phyloP scores from a whole-genome alignment of 176 grass and related monocot genomes.

The Carex pumila region DNA sequence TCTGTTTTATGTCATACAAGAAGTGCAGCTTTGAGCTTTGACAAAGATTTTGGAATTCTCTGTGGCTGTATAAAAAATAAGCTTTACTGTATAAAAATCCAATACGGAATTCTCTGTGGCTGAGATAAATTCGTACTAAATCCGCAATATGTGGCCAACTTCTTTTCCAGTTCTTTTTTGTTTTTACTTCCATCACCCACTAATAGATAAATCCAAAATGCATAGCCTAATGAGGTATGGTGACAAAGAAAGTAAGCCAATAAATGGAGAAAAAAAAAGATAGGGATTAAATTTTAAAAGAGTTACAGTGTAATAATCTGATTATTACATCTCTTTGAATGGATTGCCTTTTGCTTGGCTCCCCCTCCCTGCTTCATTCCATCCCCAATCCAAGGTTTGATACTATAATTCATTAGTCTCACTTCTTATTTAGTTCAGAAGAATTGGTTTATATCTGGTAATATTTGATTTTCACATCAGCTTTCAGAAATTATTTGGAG shows the following conservation, averaged over 20 bases:
- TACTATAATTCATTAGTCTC: background rate
- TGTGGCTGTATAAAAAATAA: background rate
- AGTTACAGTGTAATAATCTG: slow-evolving; percentile 5
- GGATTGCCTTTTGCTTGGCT: slow-evolving; percentile 62
- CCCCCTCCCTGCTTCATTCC: slow-evolving; percentile 25
- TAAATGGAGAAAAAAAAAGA: slow-evolving; percentile 33
- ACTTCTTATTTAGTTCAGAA: background rate
- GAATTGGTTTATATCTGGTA: background rate
- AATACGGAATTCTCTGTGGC: slow-evolving; percentile 32
- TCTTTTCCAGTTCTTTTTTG: slow-evolving; percentile 29
- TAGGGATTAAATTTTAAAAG: background rate
- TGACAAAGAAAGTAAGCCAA: slow-evolving; percentile 9
- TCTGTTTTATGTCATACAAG: too few species aligned
- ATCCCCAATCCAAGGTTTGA: slow-evolving; percentile 38
- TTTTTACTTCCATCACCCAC: slow-evolving; percentile 39
- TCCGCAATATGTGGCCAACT: slow-evolving; percentile 48
- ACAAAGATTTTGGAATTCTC: background rate
- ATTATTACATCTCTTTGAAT: slow-evolving; percentile 28
- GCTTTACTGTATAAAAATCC: slow-evolving; percentile 12
- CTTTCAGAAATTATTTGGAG: slow-evolving; percentile 35
- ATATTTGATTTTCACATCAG: slow-evolving; percentile 27
- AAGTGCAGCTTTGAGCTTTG: background rate
- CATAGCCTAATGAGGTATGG: slow-evolving; percentile 25
- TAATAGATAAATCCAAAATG: slow-evolving; percentile 62
- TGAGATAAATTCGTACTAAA: slow-evolving; percentile 6